Evolutionary conservation across 352 stramenopile genomes (phyloP).

Genomic region (Paralagenidium karlingii): DNA sequence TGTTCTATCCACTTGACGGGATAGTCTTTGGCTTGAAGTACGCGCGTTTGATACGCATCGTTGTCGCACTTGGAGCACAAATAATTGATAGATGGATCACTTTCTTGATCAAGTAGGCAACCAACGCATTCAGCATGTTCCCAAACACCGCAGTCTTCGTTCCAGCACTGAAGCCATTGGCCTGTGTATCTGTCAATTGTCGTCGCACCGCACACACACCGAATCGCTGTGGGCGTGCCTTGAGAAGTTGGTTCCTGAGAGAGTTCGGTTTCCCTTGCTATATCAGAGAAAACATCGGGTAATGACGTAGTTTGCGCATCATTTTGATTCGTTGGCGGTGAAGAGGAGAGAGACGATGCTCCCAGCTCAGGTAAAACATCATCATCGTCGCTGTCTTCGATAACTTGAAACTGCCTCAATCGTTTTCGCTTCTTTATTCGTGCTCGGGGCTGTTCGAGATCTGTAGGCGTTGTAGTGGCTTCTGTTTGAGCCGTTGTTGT

Average conservation of each 20-base stretch:
- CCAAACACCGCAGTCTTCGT: constrained; percentile 44
- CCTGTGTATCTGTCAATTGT: constrained; percentile 35
- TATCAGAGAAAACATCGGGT: no score
- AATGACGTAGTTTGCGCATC: not conserved
- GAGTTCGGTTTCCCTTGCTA: no score
- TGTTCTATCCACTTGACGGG: constrained; percentile 50
- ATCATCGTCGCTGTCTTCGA: constrained; percentile 16
- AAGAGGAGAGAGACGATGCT: constrained; percentile 1
- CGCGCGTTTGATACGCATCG: constrained; percentile 14
- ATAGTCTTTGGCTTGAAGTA: constrained; percentile 8
- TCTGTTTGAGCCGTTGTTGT: no score
- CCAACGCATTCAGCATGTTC: constrained; percentile 67
- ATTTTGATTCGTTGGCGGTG: no score
- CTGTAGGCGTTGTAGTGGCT: no score
- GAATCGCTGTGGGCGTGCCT: constrained; percentile 38
- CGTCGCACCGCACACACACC: constrained; percentile 34
- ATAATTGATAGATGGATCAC: constrained; percentile 15
- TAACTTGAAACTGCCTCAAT: constrained; percentile 29
- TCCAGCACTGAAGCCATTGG: constrained; percentile 56
- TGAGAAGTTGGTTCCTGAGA: no score
- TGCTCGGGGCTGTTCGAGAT: no score
- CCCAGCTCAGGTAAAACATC: constrained; percentile 24
- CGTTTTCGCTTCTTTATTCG: no score
- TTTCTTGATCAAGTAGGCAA: constrained; percentile 12
- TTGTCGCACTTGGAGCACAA: constrained; percentile 35